phyloP scores from a whole-genome alignment of 768 basidiomycete species.

The Lactarius quietus region DNA sequence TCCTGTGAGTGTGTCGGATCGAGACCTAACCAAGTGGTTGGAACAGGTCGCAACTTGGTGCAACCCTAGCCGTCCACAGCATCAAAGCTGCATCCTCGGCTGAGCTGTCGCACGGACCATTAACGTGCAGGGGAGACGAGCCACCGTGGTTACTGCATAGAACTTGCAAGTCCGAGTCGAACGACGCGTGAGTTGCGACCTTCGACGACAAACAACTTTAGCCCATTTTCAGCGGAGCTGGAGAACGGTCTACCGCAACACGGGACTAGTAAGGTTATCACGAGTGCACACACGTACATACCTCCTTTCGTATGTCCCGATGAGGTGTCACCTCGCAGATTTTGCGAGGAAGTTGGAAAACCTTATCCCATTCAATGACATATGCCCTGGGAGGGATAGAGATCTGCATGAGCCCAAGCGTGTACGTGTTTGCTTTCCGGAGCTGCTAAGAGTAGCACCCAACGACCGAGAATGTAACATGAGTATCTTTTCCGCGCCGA shows the following conservation, averaged over 20 bases:
- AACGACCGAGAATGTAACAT: background rate
- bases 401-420: background rate
- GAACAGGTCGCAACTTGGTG: background rate
- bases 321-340: no score
- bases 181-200: background rate
- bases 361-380: background rate
- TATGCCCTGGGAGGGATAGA: background rate
- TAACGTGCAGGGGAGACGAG: background rate
- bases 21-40: background rate
- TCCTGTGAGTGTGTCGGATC: background rate
- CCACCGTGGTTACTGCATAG: background rate
- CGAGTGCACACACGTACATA: background rate
- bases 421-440: no score
- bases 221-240: background rate
- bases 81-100: background rate
- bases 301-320: no score
- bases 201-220: no score
- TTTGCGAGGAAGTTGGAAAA: background rate
- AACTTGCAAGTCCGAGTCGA: background rate
- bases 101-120: background rate
- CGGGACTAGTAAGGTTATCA: background rate
- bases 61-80: background rate
- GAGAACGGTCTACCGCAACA: background rate
- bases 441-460: background rate
- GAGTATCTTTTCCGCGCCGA: background rate